phyloP scores from a whole-genome alignment of 2,329 filamentous ascomycete species.

The Mariannaea elegans region DNA sequence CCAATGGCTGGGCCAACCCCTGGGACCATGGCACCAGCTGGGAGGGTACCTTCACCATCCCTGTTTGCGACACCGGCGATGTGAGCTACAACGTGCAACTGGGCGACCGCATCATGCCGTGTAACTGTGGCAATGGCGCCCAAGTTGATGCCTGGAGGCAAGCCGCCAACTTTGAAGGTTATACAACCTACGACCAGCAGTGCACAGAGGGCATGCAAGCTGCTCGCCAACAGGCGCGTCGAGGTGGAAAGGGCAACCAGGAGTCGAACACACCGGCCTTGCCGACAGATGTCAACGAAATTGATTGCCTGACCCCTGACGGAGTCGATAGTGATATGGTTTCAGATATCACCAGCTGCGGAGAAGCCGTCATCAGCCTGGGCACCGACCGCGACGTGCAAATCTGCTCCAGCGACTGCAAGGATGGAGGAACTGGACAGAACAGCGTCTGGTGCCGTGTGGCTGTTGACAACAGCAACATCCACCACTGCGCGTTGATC shows the following conservation, averaged over 20 bases:
- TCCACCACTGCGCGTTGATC: neutral
- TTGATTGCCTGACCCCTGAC: no score
- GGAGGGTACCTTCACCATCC: slow-evolving; percentile 13
- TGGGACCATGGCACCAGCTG: slow-evolving; percentile 4
- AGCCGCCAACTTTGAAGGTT: slow-evolving; percentile 5
- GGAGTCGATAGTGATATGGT: neutral
- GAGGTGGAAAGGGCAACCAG: slow-evolving; percentile 1
- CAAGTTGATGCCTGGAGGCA: slow-evolving; percentile 2
- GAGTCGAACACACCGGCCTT: neutral
- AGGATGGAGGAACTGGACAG: neutral
- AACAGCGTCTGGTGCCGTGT: slow-evolving; percentile 1
- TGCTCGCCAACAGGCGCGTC: neutral
- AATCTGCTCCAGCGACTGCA: slow-evolving; percentile 5
- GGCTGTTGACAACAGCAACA: neutral
- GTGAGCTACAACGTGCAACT: slow-evolving; percentile 6
- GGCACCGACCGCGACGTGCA: slow-evolving; percentile 1
- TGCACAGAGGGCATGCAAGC: slow-evolving; percentile 4
- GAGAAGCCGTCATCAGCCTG: neutral
- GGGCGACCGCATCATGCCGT: slow-evolving; percentile 10
- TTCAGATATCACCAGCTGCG: neutral
- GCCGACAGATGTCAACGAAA: slow-evolving; percentile 2
- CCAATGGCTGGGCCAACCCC: slow-evolving; percentile 3
- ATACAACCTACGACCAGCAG: neutral
- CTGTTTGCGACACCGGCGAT: slow-evolving; percentile 7
- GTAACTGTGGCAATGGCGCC: neutral